Conservation (phyloP, 768 basidiomycete species). For the Mrakia blollopis region DNA sequence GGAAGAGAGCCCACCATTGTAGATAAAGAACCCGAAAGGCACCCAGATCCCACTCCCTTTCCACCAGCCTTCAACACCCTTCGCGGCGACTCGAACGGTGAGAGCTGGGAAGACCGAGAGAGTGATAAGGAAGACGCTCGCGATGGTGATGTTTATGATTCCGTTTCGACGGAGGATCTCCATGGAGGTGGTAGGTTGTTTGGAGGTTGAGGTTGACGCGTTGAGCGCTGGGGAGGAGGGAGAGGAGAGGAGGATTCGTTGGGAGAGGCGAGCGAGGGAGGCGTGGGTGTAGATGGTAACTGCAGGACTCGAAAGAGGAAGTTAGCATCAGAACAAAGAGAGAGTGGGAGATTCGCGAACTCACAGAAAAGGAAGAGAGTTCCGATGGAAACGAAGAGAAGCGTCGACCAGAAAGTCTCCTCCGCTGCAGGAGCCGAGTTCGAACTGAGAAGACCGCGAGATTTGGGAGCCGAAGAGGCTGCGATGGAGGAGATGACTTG, state of each 20-base stretch:
- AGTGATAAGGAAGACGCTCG: slow-evolving; percentile 2
- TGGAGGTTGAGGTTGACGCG: not conserved
- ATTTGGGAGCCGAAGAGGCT: not conserved
- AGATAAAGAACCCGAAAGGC: slow-evolving; percentile 19
- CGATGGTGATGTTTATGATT: slow-evolving; percentile 18
- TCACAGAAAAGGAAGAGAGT: slow-evolving; percentile 13
- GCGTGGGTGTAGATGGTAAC: slow-evolving; percentile 44
- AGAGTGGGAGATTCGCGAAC: not conserved
- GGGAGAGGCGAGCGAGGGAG: slow-evolving; percentile 33
- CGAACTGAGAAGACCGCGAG: slow-evolving; percentile 58
- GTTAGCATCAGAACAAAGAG: slow-evolving; percentile 52
- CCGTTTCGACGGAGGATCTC: slow-evolving; percentile 7
- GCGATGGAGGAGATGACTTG: slow-evolving; percentile 6
- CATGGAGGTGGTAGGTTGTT: not conserved
- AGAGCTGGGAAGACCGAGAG: slow-evolving; percentile 29
- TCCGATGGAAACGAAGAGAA: slow-evolving; percentile 22
- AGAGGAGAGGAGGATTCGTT: not conserved
- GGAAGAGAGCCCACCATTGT: slow-evolving; percentile 22
- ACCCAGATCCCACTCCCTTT: slow-evolving; percentile 21
- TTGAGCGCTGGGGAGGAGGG: not conserved
- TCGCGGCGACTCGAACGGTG: slow-evolving; percentile 15
- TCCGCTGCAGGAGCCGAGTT: slow-evolving; percentile 63
- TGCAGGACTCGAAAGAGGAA: slow-evolving; percentile 55
- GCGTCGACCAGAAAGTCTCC: slow-evolving; percentile 36
- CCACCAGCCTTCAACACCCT: slow-evolving; percentile 1